These are phyloP conservation scores for Tolypocladium album DNA, from an alignment of 2,329 filamentous ascomycete genomes.

Conservation along the genomic window DNA sequence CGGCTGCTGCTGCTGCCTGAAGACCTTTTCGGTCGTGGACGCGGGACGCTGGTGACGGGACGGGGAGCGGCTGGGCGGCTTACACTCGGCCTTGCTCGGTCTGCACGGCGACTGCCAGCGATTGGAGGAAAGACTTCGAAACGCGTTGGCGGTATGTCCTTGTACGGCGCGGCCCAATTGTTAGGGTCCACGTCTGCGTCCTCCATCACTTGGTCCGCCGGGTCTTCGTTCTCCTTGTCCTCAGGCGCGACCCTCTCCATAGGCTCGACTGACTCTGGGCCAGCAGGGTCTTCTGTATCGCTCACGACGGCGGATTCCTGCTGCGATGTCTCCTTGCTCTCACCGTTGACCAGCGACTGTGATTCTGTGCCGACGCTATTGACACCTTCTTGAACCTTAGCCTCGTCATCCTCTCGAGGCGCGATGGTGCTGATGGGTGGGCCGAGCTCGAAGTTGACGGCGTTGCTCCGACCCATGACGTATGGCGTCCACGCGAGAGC, in stretches of 20 bases:
- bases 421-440: slow-evolving; percentile 78
- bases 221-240: slow-evolving; percentile 20
- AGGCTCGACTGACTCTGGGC: slow-evolving; percentile 16
- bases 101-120: slow-evolving; percentile 33
- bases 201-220: slow-evolving; percentile 14
- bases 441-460: slow-evolving; percentile 72
- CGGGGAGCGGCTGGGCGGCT: slow-evolving; percentile 26
- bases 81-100: slow-evolving; percentile 31
- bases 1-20: slow-evolving; percentile 15
- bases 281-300: slow-evolving; percentile 6
- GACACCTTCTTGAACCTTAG: slow-evolving; percentile 22
- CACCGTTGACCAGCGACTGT: slow-evolving; percentile 13
- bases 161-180: slow-evolving; percentile 38
- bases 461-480: slow-evolving; percentile 81
- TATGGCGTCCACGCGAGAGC: slow-evolving; percentile 92
- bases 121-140: slow-evolving; percentile 72
- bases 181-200: slow-evolving; percentile 16
- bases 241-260: slow-evolving; percentile 17
- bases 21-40: slow-evolving; percentile 30
- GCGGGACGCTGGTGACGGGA: slow-evolving; percentile 21
- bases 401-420: slow-evolving; percentile 65
- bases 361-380: slow-evolving; percentile 9
- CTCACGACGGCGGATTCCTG: not conserved
- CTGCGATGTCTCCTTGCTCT: slow-evolving; percentile 2
- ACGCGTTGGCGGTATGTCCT: slow-evolving; percentile 53